Evolutionary conservation across 148 eudicot species (phyloP).

Genomic region (Beta vulgaris): DNA sequence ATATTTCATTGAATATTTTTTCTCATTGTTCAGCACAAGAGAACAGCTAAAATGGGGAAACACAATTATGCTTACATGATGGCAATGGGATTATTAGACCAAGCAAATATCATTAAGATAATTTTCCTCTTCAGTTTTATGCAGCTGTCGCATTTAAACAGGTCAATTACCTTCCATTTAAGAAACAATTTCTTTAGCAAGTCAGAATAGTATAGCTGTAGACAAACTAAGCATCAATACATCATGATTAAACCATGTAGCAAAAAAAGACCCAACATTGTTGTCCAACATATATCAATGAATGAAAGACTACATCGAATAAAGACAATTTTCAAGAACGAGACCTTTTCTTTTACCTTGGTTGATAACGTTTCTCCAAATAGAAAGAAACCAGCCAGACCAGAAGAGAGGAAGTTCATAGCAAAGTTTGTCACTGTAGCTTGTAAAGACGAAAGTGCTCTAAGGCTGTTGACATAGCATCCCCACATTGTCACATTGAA

Average conservation of each 20-base stretch:
- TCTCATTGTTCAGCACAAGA: constrained; percentile 1
- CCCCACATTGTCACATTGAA: constrained; percentile 96
- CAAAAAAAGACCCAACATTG: background rate
- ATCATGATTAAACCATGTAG: background rate
- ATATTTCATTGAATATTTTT: no score
- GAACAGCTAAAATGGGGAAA: background rate
- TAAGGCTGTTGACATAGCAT: constrained; percentile 88
- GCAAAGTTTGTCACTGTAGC: constrained; percentile 95
- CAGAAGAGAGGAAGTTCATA: constrained; percentile 84
- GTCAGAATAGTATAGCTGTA: background rate
- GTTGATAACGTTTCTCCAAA: constrained; percentile 69
- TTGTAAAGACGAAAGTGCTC: constrained; percentile 91
- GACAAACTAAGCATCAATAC: background rate
- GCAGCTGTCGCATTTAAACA: background rate
- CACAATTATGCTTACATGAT: background rate
- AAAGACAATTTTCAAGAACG: background rate
- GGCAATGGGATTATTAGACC: background rate
- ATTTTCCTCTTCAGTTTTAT: background rate
- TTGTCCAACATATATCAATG: background rate
- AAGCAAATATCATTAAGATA: background rate
- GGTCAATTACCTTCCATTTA: background rate
- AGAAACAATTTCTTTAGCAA: background rate
- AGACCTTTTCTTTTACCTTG: constrained; percentile 47
- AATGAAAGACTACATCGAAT: background rate
- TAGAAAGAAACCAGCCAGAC: constrained; percentile 81